Conservation (phyloP, 768 basidiomycete species). For the Mycena galopus region DNA sequence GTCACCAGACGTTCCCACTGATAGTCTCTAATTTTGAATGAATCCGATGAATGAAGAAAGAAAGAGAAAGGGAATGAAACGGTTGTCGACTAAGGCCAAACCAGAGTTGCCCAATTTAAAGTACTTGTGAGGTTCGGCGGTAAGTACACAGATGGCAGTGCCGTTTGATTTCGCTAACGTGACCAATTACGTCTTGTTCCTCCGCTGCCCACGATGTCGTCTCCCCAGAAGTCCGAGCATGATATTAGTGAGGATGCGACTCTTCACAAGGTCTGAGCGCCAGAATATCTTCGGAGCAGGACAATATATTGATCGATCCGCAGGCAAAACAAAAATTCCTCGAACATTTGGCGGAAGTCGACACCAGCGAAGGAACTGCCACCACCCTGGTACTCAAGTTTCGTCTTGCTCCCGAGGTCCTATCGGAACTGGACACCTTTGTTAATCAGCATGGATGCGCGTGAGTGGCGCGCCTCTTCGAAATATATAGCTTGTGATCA, state of each 20-base stretch:
- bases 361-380: conserved; percentile 7
- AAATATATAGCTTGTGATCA: background rate
- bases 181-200: no score
- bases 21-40: no score
- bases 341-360: conserved; percentile 13
- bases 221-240: background rate
- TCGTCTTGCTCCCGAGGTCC: background rate
- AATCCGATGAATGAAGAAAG: no score
- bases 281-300: background rate
- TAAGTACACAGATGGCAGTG: no score
- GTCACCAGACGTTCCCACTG: no score
- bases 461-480: no score
- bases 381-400: conserved; percentile 20
- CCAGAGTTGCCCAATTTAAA: no score
- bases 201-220: background rate
- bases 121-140: no score
- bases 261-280: conserved; percentile 17
- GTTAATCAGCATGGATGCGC: conserved; percentile 17
- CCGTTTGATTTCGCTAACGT: no score
- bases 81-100: no score
- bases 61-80: no score
- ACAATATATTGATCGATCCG: background rate
- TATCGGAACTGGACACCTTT: background rate
- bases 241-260: conserved; percentile 10
- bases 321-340: conserved; percentile 25